phyloP scores from a whole-genome alignment of 2,329 filamentous ascomycete species.

The Aquanectria penicillioides region DNA sequence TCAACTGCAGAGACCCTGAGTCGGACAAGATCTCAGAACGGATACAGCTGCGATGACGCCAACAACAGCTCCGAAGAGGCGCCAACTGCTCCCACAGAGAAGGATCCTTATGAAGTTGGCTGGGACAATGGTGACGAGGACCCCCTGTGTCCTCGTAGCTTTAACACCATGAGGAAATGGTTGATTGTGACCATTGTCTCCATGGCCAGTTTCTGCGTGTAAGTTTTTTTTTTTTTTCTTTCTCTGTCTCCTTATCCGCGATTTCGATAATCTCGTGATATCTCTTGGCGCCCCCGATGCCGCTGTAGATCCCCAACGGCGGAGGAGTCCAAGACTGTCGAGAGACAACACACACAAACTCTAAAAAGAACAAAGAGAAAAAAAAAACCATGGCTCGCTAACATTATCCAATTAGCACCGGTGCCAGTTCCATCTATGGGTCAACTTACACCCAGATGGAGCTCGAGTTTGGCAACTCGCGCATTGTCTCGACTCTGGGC shows the following conservation, averaged over 20 bases:
- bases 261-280: neutral
- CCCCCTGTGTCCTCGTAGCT: slow-evolving; percentile 77
- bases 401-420: slow-evolving; percentile 67
- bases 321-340: neutral
- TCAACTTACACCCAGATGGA: slow-evolving; percentile 82
- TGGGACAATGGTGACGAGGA: slow-evolving; percentile 81
- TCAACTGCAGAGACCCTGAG: slow-evolving; percentile 22
- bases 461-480: slow-evolving; percentile 76
- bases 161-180: slow-evolving; percentile 78
- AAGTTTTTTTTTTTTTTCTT: slow-evolving; percentile 55
- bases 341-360: neutral
- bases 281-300: neutral
- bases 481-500: slow-evolving; percentile 80
- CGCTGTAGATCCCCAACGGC: neutral
- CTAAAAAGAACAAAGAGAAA: neutral
- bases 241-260: slow-evolving; percentile 4
- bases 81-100: slow-evolving; percentile 34
- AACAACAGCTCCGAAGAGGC: slow-evolving; percentile 22
- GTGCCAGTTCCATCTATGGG: slow-evolving; percentile 89
- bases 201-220: slow-evolving; percentile 83
- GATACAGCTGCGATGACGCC: slow-evolving; percentile 53
- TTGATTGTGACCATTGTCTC: slow-evolving; percentile 79
- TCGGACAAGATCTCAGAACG: slow-evolving; percentile 54
- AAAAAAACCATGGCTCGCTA: neutral
- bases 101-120: slow-evolving; percentile 71